phyloP scores from a whole-genome alignment of 371 early-diverging fungal species.

The Sporodiniella umbellata region DNA sequence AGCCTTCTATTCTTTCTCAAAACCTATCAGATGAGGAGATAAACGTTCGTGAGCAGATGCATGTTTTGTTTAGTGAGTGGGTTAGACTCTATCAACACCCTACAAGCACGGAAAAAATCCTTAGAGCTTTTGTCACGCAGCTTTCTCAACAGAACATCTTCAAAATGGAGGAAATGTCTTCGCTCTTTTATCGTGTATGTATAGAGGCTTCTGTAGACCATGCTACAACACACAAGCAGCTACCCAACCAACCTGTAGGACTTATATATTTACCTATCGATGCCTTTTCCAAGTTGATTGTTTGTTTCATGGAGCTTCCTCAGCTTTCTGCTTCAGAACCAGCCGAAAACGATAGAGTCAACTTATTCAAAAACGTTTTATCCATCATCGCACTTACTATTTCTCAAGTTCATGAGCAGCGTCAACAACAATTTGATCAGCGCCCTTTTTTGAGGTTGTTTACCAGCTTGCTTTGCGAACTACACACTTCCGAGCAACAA shows the following conservation, averaged over 20 bases:
- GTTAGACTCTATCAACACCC: conserved; percentile 82
- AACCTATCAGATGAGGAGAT: conserved; percentile 38
- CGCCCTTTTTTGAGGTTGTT: conserved; percentile 90
- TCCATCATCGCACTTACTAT: conserved; percentile 82
- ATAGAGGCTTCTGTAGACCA: conserved; percentile 80
- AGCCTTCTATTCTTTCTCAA: not conserved
- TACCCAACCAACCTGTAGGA: conserved; percentile 40
- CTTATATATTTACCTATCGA: conserved; percentile 76
- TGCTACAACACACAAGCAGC: conserved; percentile 63
- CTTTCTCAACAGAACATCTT: conserved; percentile 79
- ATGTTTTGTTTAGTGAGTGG: conserved; percentile 84
- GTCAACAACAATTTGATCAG: conserved; percentile 82
- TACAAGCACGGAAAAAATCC: conserved; percentile 71
- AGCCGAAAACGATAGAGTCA: conserved; percentile 42
- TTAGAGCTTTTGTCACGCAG: conserved; percentile 62
- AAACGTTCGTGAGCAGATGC: conserved; percentile 66
- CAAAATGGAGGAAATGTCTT: conserved; percentile 69
- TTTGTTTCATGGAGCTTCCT: conserved; percentile 58
- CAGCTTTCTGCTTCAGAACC: conserved; percentile 32
- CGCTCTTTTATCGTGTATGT: conserved; percentile 87
- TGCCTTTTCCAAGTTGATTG: conserved; percentile 80
- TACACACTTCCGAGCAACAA: conserved; percentile 68
- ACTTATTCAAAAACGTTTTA: conserved; percentile 72
- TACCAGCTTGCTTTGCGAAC: conserved; percentile 78
- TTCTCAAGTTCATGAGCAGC: conserved; percentile 81